Evolutionary conservation across 192 early-diverging fungal species (phyloP).

Genomic region (Backusella liffmaniae): DNA sequence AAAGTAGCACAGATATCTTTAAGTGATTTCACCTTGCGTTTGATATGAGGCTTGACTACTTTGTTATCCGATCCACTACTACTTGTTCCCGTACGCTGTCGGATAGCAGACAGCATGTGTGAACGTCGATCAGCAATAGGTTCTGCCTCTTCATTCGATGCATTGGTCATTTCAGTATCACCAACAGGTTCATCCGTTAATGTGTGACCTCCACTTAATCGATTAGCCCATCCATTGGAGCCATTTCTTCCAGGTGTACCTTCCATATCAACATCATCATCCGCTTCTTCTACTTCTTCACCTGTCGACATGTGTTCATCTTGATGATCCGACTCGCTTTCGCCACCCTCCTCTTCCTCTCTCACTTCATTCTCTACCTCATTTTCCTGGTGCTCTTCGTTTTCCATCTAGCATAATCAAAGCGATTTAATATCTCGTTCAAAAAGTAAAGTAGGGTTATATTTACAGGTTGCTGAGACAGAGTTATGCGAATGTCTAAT

Average conservation of each 20-base stretch:
- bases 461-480: neutral
- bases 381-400: neutral
- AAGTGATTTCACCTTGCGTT: constrained; percentile 23
- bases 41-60: neutral
- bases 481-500: neutral
- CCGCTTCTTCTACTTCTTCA: neutral
- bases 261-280: neutral
- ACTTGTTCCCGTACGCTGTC: constrained; percentile 11
- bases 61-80: too few relatives aligned
- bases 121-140: constrained; percentile 21
- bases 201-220: neutral
- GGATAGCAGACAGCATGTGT: constrained; percentile 34
- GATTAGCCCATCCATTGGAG: neutral
- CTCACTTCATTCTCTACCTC: neutral
- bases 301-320: neutral
- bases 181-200: neutral
- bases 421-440: neutral
- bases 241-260: neutral
- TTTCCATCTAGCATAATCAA: neutral
- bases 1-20: constrained; percentile 37
- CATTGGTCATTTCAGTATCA: neutral
- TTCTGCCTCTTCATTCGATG: neutral
- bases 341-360: neutral
- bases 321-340: neutral
- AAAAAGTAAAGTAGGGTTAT: neutral